Conservation (phyloP, 192 early-diverging fungal species). For the Phycomyces blakesleeanus region DNA sequence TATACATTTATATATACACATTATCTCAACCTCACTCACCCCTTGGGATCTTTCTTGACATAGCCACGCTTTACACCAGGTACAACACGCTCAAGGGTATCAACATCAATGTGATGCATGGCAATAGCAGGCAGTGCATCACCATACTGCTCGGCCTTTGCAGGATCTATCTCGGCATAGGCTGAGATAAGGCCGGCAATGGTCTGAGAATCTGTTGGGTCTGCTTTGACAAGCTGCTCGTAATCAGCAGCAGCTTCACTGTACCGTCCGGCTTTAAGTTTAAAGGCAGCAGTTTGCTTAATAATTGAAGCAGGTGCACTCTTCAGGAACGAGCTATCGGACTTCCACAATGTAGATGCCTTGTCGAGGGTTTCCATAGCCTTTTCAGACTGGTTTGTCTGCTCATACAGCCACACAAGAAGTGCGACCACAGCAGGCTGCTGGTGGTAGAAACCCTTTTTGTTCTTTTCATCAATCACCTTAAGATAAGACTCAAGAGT, state of each 20-base stretch:
- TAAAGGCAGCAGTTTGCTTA: slow-evolving; percentile 66
- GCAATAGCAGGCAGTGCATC: slow-evolving; percentile 45
- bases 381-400: slow-evolving; percentile 55
- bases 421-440: slow-evolving; percentile 66
- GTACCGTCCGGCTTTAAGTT: slow-evolving; percentile 53
- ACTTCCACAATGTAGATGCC: slow-evolving; percentile 58
- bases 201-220: slow-evolving; percentile 58
- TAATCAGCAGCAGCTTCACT: slow-evolving; percentile 65
- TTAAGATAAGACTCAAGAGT: slow-evolving; percentile 42
- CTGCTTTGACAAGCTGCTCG: slow-evolving; percentile 62
- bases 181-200: slow-evolving; percentile 66
- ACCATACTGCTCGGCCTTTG: slow-evolving; percentile 62
- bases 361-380: slow-evolving; percentile 54
- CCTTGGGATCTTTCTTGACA: slow-evolving; percentile 43
- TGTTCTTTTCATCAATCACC: slow-evolving; percentile 22
- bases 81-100: slow-evolving; percentile 50
- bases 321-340: slow-evolving; percentile 16
- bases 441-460: slow-evolving; percentile 40
- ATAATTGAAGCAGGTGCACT: slow-evolving; percentile 38
- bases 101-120: slow-evolving; percentile 44
- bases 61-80: slow-evolving; percentile 55
- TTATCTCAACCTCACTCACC: slow-evolving; percentile 4
- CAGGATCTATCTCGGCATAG: slow-evolving; percentile 57
- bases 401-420: slow-evolving; percentile 67
- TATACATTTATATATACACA: no score